A percentile compares a stretch with the other conserved stretches of the same genome.
These are phyloP conservation scores for Colletotrichum kahawae DNA, from an alignment of 2,329 filamentous ascomycete species.

Conservation along the genomic window DNA sequence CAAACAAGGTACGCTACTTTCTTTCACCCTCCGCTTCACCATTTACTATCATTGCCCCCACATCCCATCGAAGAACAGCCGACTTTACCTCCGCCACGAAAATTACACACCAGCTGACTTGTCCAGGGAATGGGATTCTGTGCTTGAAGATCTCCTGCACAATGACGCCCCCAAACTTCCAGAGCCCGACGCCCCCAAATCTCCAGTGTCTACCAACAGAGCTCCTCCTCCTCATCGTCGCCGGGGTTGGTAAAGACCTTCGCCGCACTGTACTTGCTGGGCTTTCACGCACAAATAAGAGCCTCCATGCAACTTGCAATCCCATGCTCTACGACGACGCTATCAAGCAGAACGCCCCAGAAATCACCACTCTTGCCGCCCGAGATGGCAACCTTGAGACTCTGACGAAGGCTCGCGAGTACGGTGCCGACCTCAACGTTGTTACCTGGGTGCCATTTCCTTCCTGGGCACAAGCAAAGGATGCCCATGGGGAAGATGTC, in stretches of 20 bases:
- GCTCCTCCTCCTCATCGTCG: not conserved
- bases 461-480: too few relatives aligned
- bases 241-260: rapidly evolving
- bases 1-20: not conserved
- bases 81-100: not conserved
- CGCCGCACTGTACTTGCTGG: not conserved
- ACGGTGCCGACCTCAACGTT: not conserved
- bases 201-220: not conserved
- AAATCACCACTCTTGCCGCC: not conserved
- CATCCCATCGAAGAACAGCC: too few relatives aligned
- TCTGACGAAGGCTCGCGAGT: not conserved
- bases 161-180: too few relatives aligned
- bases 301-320: rapidly evolving
- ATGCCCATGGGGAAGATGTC: too few relatives aligned
- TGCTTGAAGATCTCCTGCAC: not conserved
- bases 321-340: rapidly evolving
- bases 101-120: not conserved
- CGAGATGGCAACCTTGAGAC: not conserved
- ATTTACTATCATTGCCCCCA: too few relatives aligned
- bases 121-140: rapidly evolving
- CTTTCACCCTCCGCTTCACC: too few relatives aligned
- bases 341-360: rapidly evolving
- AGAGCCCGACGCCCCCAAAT: too few relatives aligned
- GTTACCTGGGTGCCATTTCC: not conserved
- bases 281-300: not conserved